These are phyloP conservation scores for Xylariales sp. DNA, from an alignment of 2,329 filamentous ascomycete genomes.

Conservation along the genomic window DNA sequence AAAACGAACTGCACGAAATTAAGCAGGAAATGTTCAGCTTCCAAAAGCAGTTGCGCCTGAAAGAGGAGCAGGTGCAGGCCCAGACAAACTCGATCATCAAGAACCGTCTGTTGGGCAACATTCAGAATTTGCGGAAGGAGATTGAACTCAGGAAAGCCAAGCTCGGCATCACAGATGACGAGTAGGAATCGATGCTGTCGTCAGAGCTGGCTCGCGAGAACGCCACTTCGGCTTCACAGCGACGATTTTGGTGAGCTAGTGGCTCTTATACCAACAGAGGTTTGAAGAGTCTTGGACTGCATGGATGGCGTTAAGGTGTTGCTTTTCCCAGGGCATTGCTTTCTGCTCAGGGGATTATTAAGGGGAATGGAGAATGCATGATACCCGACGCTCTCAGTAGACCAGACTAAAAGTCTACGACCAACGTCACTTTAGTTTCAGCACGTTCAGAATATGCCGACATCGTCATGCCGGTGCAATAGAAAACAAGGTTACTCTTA, in stretches of 20 bases:
- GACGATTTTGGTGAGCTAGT: too few relatives aligned
- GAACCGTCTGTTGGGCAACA: conserved; percentile 44
- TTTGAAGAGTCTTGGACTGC: too few relatives aligned
- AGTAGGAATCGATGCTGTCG: conserved; percentile 21
- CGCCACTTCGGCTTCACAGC: too few relatives aligned
- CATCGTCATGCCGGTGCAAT: too few relatives aligned
- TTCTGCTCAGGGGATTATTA: too few relatives aligned
- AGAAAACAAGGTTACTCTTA: too few relatives aligned
- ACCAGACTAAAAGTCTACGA: not conserved
- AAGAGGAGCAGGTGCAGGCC: conserved; percentile 40
- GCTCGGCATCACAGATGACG: conserved; percentile 25
- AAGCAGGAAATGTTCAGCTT: conserved; percentile 49
- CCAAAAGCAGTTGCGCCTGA: conserved; percentile 48
- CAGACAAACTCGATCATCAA: conserved; percentile 44
- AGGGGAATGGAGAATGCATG: too few relatives aligned
- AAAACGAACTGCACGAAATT: conserved; percentile 48
- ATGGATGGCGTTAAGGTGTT: too few relatives aligned
- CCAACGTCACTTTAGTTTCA: too few relatives aligned
- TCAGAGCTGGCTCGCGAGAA: conserved; percentile 6
- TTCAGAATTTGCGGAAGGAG: conserved; percentile 40
- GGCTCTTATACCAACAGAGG: too few relatives aligned
- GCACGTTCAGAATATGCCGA: too few relatives aligned
- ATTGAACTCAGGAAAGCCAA: conserved; percentile 28
- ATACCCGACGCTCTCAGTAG: not conserved
- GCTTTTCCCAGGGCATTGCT: too few relatives aligned